phyloP scores from a whole-genome alignment of 345 rosid genomes.

The Gynandropsis gynandra region DNA sequence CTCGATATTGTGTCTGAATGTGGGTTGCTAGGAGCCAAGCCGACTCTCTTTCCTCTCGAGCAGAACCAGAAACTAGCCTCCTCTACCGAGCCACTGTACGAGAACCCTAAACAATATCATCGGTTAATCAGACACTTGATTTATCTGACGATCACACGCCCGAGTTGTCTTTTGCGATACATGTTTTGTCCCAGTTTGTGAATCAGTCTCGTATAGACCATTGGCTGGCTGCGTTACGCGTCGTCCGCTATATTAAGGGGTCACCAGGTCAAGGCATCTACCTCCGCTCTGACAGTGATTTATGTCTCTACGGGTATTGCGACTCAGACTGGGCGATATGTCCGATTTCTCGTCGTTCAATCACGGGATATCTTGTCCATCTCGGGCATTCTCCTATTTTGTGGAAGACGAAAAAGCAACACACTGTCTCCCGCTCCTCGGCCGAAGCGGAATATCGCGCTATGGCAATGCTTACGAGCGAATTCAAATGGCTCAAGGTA shows the following conservation, averaged over 20 bases:
- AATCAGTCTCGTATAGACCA: background rate
- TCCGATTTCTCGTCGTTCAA: background rate
- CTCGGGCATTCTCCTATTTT: background rate
- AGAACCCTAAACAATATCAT: background rate
- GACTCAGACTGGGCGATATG: background rate
- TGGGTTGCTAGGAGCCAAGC: background rate
- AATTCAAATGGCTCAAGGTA: background rate
- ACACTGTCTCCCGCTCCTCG: background rate
- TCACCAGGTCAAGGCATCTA: background rate
- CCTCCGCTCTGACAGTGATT: background rate
- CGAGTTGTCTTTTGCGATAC: background rate
- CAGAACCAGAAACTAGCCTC: background rate
- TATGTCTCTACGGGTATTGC: background rate
- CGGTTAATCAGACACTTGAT: background rate
- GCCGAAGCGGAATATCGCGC: background rate
- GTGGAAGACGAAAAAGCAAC: background rate
- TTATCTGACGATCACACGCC: background rate
- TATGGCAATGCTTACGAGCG: background rate
- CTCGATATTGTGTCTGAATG: background rate
- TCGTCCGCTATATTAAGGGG: background rate
- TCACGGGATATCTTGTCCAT: background rate
- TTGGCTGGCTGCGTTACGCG: background rate
- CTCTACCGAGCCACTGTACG: background rate
- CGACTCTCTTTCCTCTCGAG: background rate
- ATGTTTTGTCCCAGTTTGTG: background rate